Conservation (phyloP, 495 filamentous ascomycete genomes). For the Penicillium silybi region DNA sequence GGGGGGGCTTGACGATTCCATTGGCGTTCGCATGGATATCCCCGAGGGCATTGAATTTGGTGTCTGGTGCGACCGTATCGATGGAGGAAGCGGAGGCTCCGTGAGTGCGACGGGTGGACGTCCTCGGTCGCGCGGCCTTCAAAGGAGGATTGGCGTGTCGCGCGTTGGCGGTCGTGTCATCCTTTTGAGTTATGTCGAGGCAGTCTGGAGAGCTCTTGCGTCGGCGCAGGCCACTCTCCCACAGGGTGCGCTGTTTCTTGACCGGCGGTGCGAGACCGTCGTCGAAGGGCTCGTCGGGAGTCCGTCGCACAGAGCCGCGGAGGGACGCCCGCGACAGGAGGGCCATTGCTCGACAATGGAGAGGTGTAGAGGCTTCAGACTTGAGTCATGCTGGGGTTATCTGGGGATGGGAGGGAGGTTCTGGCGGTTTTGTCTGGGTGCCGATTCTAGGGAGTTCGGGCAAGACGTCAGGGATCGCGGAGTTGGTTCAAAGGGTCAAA, state of each 20-base stretch:
- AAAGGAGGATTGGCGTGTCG: constrained; percentile 21
- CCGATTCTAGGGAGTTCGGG: constrained; percentile 1
- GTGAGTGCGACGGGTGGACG: constrained; percentile 17
- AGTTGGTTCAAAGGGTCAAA: not conserved
- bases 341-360: constrained; percentile 29
- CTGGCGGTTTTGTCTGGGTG: not conserved
- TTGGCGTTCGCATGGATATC: constrained; percentile 20
- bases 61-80: constrained; percentile 14
- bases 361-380: constrained; percentile 7
- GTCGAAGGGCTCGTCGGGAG: constrained; percentile 18
- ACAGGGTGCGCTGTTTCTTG: constrained; percentile 30
- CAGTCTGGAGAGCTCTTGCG: constrained; percentile 41
- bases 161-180: constrained; percentile 7
- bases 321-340: constrained; percentile 36
- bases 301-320: constrained; percentile 35
- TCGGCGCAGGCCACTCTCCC: constrained; percentile 20
- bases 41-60: constrained; percentile 17
- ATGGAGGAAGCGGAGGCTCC: constrained; percentile 16
- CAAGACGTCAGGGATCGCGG: not conserved
- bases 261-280: constrained; percentile 23
- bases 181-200: constrained; percentile 29
- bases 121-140: constrained; percentile 20
- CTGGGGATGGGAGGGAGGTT: not conserved
- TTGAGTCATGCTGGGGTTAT: constrained; percentile 13
- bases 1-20: constrained; percentile 12